Base-by-base conservation (phyloP, 1,284 basidiomycete species). In the Ganoderma sp. region DNA sequence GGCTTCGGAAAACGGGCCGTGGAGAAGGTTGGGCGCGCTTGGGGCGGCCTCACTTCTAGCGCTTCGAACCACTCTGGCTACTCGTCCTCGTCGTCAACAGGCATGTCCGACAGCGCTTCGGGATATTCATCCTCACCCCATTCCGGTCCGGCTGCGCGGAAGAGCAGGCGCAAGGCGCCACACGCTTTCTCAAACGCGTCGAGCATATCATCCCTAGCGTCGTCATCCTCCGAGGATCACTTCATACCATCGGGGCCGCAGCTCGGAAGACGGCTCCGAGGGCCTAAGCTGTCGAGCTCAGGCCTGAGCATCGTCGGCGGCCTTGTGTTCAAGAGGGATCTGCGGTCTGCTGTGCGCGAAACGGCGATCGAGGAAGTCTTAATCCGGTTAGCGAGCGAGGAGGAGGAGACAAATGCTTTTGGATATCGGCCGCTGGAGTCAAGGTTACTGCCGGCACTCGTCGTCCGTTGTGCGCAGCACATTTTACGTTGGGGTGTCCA, bases 391-490 rank as follows among this genome's bases (percentile, higher is more conserved):
- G 70, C 67, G 15, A 43, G 56, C 61, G 76, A 71, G n/a, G 66
- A 74, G 71, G 71, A 73, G 69, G 69, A 67, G 50, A 57, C 43
- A 63, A 70, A 67, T 12, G 65, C 65, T 15, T 56, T 61, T 28
- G 73, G 63, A 52, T 70, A 73, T 67, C 75, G 69, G 62, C 73
- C 71, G 39, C 69, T 92, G 71, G 88, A 90, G 74, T 79, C 81
- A 59, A 84, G 91, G 60, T 77, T 81, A 73, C 74, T 95, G 60
- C 91, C 93, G 58, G 92, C 90, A 0, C 80, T 95, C 54, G 89
- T 93, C 28, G 87, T 90, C 60, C 82, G 94, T 64, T 95, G 92
- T 78, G 87, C 91, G 6, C 90, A 95, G 76, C 94, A 96, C 81
- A 78, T 96, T 68, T 79, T 92, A 74, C 81, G 85, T 34, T 94